Base-by-base conservation (phyloP, 2,329 filamentous ascomycete genomes). In the Nemania sp. region DNA sequence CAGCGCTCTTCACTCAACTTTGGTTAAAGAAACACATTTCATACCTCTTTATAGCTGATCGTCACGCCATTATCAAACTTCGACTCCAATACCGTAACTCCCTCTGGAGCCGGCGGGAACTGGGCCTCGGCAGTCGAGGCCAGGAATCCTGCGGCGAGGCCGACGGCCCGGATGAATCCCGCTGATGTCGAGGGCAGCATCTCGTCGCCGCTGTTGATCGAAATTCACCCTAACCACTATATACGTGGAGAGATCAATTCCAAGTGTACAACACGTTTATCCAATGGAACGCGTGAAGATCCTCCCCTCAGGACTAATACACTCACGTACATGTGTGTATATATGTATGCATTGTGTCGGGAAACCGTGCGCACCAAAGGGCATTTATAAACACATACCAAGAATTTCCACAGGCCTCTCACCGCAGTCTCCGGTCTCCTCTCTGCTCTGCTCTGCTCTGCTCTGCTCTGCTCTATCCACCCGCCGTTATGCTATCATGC, bases 41-140 rank as follows among this genome's bases (percentile, higher is more conserved):
- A 7, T 63, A 79, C 76, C 60, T 79, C 76, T 67, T 87, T 87
- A 74, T 86, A 89, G 55, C 81, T 81, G 63, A 89, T 83, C 43
- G 80, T 84, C 65, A 88, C 82, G 60, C 82, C 81, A 25, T 79
- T 76, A 69, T 87, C 78, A 56, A 89, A 76, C 7, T 82, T 83
- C 17, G 86, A 87, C 37, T 75, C 73, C 52, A 88, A 77, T 49
- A 81, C 78, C 50, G 79, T 83, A 21, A 80, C 62, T 20, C 66
- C 67, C 59, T 74, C 67, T 2, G 68, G 72, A 9, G 66, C 62
- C 6, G 71, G 71, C 4, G 72, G 72, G 47, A 74, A 73, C 39
- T 72, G 70, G 7, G 68, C 70, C 17, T 50, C 53, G 40, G 54
- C 63, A 9, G 64, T 21, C 9, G 63, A 55, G 7, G 62, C 63